Percentiles rank a stretch among this genome's conserved stretches.
Conservation (phyloP, 148 eudicot species). For the Rhododendron vialii region DNA sequence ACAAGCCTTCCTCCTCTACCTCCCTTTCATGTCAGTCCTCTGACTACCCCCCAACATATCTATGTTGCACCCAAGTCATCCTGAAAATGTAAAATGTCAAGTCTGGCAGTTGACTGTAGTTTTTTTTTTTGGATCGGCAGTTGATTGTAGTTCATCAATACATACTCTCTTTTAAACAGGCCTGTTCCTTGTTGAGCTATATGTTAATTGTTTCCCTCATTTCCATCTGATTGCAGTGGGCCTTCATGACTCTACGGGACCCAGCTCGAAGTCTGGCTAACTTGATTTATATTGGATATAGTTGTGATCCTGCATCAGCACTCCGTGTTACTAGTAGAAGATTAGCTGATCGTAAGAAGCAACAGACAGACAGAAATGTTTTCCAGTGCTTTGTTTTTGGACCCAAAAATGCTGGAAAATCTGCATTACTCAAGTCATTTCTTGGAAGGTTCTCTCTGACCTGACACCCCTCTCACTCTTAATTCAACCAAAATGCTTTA, state of each 20-base stretch:
- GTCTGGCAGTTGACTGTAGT: not conserved
- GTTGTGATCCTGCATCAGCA: constrained; percentile 43
- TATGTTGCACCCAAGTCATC: not conserved
- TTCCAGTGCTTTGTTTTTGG: constrained; percentile 61
- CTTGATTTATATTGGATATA: constrained; percentile 49
- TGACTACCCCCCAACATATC: not conserved
- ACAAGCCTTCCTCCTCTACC: not conserved
- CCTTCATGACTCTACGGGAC: constrained; percentile 49
- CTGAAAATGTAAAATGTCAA: not conserved
- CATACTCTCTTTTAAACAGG: not conserved
- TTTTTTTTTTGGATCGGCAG: not conserved
- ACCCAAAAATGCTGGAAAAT: constrained; percentile 51
- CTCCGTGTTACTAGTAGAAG: constrained; percentile 51
- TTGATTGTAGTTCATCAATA: not conserved
- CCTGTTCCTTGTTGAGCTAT: not conserved
- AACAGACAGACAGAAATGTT: constrained; percentile 47
- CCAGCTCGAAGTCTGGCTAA: constrained; percentile 49
- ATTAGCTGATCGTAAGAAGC: constrained; percentile 40
- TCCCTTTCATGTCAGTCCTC: not conserved
- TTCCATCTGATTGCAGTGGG: constrained; percentile 35
- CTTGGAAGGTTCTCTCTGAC: constrained; percentile 39
- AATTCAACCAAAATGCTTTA: not conserved
- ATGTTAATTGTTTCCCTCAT: not conserved
- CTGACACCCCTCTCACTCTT: not conserved
- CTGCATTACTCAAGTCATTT: constrained; percentile 40